Percentiles rank a stretch among this genome's conserved stretches.
Evolutionary conservation across 2,329 filamentous ascomycete genomes (phyloP).

Genomic region (Arthrobotrys sinensis): DNA sequence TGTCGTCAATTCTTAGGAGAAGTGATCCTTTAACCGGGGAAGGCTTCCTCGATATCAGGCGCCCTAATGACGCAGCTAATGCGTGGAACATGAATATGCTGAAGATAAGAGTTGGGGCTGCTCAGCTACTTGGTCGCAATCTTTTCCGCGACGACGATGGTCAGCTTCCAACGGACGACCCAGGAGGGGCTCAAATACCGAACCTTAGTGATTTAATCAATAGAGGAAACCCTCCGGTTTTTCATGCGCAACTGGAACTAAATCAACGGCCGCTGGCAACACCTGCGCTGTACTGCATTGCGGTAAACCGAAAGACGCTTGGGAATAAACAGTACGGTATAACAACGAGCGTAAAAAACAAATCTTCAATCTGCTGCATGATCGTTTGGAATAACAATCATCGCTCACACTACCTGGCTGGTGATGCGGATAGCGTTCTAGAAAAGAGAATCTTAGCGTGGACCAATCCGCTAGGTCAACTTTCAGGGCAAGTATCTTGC

Average conservation of each 20-base stretch:
- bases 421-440: constrained; percentile 26
- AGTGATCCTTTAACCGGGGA: too few species aligned
- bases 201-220: too few species aligned
- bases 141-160: not conserved
- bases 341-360: constrained; percentile 1
- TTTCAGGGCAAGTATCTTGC: not conserved
- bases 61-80: too few species aligned
- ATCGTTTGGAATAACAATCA: constrained; percentile 35
- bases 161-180: too few species aligned
- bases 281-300: constrained; percentile 25
- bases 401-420: constrained; percentile 46
- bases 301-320: constrained; percentile 1
- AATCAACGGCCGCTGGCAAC: too few species aligned
- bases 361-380: constrained; percentile 26
- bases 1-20: too few species aligned
- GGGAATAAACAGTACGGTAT: not conserved
- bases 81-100: not conserved
- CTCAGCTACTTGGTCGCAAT: constrained; percentile 2
- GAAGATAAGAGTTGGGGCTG: not conserved
- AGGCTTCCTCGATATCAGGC: too few species aligned
- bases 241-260: too few species aligned
- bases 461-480: too few species aligned
- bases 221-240: too few species aligned
- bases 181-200: too few species aligned
- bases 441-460: constrained; percentile 24